Evolutionary conservation across 1,284 basidiomycete species (phyloP).

Genomic region (Kwoniella shivajii): DNA sequence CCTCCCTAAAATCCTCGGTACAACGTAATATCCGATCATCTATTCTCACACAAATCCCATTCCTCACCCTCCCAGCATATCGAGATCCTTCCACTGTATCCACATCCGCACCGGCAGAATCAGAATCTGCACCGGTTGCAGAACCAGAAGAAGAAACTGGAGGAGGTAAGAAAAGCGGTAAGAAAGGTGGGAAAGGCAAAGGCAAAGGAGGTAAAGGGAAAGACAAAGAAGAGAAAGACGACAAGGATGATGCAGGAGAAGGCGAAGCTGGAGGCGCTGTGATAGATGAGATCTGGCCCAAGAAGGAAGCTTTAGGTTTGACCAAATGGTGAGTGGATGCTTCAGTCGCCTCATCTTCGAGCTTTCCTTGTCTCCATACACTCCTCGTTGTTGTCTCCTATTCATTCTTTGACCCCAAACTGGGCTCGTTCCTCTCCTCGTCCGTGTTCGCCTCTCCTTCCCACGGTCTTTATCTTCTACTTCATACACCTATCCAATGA

Average conservation of each 20-base stretch:
- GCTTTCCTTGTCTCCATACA: neutral
- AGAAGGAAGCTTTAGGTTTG: slow-evolving; percentile 90
- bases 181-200: slow-evolving; percentile 41
- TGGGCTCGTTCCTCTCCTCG: too few species aligned
- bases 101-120: slow-evolving; percentile 2
- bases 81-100: slow-evolving; percentile 23
- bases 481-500: too few species aligned
- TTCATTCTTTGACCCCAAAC: too few species aligned
- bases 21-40: slow-evolving; percentile 83
- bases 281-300: slow-evolving; percentile 94
- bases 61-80: slow-evolving; percentile 55
- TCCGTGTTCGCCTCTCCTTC: neutral
- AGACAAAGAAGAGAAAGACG: slow-evolving; percentile 30
- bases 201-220: slow-evolving; percentile 46
- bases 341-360: neutral
- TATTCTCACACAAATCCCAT: slow-evolving; percentile 82
- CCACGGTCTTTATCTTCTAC: too few species aligned
- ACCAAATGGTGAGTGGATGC: slow-evolving; percentile 84
- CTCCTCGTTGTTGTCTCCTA: too few species aligned
- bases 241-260: slow-evolving; percentile 55
- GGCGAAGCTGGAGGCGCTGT: slow-evolving; percentile 62
- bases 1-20: slow-evolving; percentile 92
- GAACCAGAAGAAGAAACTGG: slow-evolving; percentile 14
- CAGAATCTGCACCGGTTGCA: slow-evolving; percentile 1
- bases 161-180: slow-evolving; percentile 38